phyloP scores from a whole-genome alignment of 2,329 filamentous ascomycete genomes.

The Aspergillus sp. region DNA sequence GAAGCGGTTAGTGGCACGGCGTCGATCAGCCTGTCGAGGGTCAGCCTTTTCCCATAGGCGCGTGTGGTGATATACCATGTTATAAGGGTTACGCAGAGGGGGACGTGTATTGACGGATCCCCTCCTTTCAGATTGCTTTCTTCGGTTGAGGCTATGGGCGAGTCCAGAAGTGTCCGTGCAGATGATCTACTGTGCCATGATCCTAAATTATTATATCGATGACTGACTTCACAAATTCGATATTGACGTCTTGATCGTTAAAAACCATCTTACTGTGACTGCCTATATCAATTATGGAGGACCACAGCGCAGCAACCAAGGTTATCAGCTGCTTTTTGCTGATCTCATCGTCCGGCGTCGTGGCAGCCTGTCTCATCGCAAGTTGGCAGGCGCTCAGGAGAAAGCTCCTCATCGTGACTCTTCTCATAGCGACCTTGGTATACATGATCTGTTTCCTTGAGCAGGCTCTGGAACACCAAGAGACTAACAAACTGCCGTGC shows the following conservation, averaged over 20 bases:
- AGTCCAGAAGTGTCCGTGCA: neutral
- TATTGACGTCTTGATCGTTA: neutral
- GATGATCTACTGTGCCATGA: neutral
- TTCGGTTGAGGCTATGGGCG: neutral
- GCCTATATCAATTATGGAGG: neutral
- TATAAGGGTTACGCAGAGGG: neutral
- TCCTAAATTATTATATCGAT: neutral
- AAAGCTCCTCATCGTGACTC: neutral
- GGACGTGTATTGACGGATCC: neutral
- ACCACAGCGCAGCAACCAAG: constrained; percentile 1
- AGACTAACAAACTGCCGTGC: no score
- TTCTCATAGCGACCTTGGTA: neutral
- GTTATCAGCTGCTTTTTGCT: constrained; percentile 6
- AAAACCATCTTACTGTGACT: neutral
- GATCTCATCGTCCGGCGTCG: constrained; percentile 3
- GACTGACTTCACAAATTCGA: neutral
- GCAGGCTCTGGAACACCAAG: no score
- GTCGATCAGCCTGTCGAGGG: neutral
- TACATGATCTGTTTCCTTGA: neutral
- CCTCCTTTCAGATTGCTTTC: neutral
- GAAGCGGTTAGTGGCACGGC: neutral
- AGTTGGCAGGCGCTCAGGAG: constrained; percentile 6
- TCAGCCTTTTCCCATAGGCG: neutral
- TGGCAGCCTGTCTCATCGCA: constrained; percentile 2
- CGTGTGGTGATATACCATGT: neutral